Evolutionary conservation across 2,329 filamentous ascomycete genomes (phyloP).

Genomic region (Epichloe sibirici): DNA sequence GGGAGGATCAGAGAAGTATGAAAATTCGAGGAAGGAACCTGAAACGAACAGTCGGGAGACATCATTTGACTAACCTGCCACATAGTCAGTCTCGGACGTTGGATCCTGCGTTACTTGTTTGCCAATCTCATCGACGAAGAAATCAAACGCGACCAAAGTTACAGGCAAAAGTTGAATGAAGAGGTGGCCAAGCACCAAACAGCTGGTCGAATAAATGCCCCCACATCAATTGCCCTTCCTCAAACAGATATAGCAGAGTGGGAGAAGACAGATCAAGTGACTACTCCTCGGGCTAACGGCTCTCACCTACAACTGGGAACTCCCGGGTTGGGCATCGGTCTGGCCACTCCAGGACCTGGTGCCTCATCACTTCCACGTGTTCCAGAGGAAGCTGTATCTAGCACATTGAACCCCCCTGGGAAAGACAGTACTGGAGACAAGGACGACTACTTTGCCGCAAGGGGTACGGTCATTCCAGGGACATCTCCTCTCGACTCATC

Average conservation of each 20-base stretch:
- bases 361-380: slow-evolving; percentile 29
- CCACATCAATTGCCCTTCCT: slow-evolving; percentile 43
- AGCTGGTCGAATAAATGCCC: slow-evolving; percentile 43
- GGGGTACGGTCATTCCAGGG: slow-evolving; percentile 15
- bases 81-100: slow-evolving; percentile 87
- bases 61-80: slow-evolving; percentile 12
- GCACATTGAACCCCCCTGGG: slow-evolving; percentile 37
- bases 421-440: slow-evolving; percentile 51
- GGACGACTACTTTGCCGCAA: slow-evolving; percentile 67
- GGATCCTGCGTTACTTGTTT: slow-evolving; percentile 89
- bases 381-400: slow-evolving; percentile 33
- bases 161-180: slow-evolving; percentile 57
- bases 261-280: slow-evolving; percentile 32
- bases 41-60: neutral
- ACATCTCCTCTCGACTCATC: slow-evolving; percentile 27
- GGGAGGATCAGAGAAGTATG: slow-evolving; percentile 84
- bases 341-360: slow-evolving; percentile 51
- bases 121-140: slow-evolving; percentile 82
- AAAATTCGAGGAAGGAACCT: neutral
- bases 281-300: slow-evolving; percentile 55
- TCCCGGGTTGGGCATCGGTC: slow-evolving; percentile 65
- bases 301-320: slow-evolving; percentile 50
- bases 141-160: slow-evolving; percentile 64
- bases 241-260: slow-evolving; percentile 21
- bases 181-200: slow-evolving; percentile 45